phyloP scores from a whole-genome alignment of 441 rosid species.

The Corymbia citriodora region DNA sequence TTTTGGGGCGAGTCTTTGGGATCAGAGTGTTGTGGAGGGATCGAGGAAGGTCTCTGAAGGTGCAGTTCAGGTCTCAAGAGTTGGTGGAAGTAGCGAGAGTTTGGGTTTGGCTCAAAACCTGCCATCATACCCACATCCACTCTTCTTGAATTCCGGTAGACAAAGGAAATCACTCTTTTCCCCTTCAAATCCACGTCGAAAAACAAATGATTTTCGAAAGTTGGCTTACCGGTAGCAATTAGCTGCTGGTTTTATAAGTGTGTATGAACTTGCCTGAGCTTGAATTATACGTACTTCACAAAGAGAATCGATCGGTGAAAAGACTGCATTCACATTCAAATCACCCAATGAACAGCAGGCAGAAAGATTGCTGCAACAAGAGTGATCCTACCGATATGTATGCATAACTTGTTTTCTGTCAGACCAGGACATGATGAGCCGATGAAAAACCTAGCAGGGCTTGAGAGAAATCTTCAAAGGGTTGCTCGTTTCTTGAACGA shows the following conservation, averaged over 20 bases:
- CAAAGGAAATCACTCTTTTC: not conserved
- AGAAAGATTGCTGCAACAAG: not conserved
- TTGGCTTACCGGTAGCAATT: not conserved
- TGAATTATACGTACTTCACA: not conserved
- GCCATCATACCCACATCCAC: slow-evolving; percentile 43
- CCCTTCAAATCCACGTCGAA: not conserved
- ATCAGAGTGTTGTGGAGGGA: slow-evolving; percentile 24
- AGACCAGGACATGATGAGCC: not conserved
- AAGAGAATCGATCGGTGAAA: not conserved
- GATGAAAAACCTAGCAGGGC: not conserved
- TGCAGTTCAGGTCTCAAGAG: slow-evolving; percentile 38
- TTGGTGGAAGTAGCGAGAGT: slow-evolving; percentile 43
- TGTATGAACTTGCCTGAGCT: not conserved
- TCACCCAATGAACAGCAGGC: not conserved
- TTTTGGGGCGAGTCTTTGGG: slow-evolving; percentile 34
- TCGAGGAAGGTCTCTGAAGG: slow-evolving; percentile 12
- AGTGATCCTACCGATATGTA: not conserved
- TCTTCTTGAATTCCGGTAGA: not conserved
- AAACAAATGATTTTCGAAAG: not conserved
- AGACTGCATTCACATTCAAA: not conserved
- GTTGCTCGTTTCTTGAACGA: not conserved
- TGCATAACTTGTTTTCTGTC: not conserved
- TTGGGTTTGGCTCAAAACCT: slow-evolving; percentile 34
- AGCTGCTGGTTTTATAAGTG: not conserved
- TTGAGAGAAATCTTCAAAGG: not conserved